A percentile compares a stretch with the other conserved stretches of the same genome.
These are phyloP conservation scores for Graphium sp. DNA, from an alignment of 2,329 filamentous ascomycete genomes.

Conservation along the genomic window DNA sequence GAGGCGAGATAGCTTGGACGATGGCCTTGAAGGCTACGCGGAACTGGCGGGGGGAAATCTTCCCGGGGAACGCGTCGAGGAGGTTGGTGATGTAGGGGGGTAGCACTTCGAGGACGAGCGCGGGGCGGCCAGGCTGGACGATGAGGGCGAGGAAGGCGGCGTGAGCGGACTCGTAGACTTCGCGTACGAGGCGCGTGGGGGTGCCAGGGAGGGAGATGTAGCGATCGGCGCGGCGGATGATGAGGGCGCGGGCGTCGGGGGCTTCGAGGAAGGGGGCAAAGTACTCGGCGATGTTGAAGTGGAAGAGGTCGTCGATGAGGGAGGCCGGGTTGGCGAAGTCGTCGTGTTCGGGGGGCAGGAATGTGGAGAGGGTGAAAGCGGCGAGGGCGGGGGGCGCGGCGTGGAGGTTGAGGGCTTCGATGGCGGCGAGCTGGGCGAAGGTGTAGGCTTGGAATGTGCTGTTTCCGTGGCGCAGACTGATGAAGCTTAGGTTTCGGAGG, in stretches of 20 bases:
- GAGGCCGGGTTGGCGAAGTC: slow-evolving; percentile 21
- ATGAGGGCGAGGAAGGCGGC: slow-evolving; percentile 66
- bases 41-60: slow-evolving; percentile 73
- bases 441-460: slow-evolving; percentile 67
- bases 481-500: slow-evolving; percentile 66
- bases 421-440: slow-evolving; percentile 66
- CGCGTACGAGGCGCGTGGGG: slow-evolving; percentile 26
- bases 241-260: slow-evolving; percentile 50
- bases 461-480: slow-evolving; percentile 58
- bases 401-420: slow-evolving; percentile 58
- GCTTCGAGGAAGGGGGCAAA: slow-evolving; percentile 55
- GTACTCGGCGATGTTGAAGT: slow-evolving; percentile 74
- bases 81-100: slow-evolving; percentile 75
- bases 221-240: slow-evolving; percentile 56
- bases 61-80: slow-evolving; percentile 61
- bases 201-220: slow-evolving; percentile 42
- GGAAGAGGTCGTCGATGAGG: slow-evolving; percentile 68
- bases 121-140: slow-evolving; percentile 60
- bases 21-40: slow-evolving; percentile 75
- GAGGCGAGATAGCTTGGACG: slow-evolving; percentile 66
- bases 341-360: no score
- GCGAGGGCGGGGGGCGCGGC: slow-evolving; percentile 49
- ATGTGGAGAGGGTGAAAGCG: slow-evolving; percentile 37
- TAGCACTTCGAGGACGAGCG: slow-evolving; percentile 52
- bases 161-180: slow-evolving; percentile 78